Conservation (phyloP, 2,329 filamentous ascomycete species). For the Claviceps maximensis region DNA sequence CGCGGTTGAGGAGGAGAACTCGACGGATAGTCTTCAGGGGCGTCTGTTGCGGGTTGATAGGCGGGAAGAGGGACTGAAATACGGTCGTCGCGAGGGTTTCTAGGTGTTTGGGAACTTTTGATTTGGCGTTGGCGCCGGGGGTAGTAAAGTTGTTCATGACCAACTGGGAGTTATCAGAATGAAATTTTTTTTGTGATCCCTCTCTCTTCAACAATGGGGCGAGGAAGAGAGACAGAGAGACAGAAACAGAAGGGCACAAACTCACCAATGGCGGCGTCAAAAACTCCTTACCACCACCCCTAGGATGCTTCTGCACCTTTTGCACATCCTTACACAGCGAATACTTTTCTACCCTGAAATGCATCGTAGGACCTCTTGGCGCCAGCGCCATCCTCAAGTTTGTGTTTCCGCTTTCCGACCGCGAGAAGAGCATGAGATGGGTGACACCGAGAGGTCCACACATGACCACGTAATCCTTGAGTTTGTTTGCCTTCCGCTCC, state of each 20-base stretch:
- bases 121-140: slow-evolving; percentile 43
- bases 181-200: too few species aligned
- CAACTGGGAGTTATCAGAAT: too few species aligned
- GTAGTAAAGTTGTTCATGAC: slow-evolving; percentile 97
- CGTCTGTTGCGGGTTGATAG: slow-evolving; percentile 83
- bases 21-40: slow-evolving; percentile 86
- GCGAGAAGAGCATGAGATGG: slow-evolving; percentile 85
- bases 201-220: neutral
- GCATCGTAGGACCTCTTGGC: slow-evolving; percentile 79
- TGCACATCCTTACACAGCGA: slow-evolving; percentile 85
- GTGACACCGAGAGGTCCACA: slow-evolving; percentile 85
- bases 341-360: slow-evolving; percentile 92
- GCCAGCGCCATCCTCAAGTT: slow-evolving; percentile 81
- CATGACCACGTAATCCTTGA: slow-evolving; percentile 92
- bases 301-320: slow-evolving; percentile 69
- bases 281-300: slow-evolving; percentile 73
- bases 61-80: slow-evolving; percentile 92
- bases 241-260: neutral
- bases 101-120: slow-evolving; percentile 80
- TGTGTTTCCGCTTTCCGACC: slow-evolving; percentile 79
- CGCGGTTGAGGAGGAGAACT: slow-evolving; percentile 80
- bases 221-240: too few species aligned
- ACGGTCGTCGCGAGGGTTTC: slow-evolving; percentile 86
- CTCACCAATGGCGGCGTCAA: slow-evolving; percentile 66
- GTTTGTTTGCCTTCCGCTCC: slow-evolving; percentile 75